Percentiles rank a stretch among this genome's conserved stretches.
Evolutionary conservation across 108 stramenopile species (phyloP).

Genomic region (Skeletonema marinoi): DNA sequence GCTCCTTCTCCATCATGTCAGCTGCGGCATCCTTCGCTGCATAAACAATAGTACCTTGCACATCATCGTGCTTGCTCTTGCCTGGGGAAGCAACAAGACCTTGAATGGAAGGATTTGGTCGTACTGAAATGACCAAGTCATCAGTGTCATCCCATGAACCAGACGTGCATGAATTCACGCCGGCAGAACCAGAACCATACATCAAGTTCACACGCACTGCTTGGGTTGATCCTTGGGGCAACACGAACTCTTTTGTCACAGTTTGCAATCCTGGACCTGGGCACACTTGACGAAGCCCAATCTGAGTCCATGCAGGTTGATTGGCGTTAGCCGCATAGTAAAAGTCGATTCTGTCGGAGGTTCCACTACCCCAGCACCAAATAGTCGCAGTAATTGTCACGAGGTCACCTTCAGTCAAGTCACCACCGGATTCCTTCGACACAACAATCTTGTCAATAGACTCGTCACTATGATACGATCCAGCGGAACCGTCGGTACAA

Average conservation of each 20-base stretch:
- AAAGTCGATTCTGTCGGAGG: background rate
- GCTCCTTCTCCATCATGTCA: background rate
- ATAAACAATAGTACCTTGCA: background rate
- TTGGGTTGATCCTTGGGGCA: background rate
- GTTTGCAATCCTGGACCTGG: background rate
- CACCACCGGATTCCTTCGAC: background rate
- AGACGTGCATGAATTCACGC: background rate
- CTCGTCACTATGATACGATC: constrained; percentile 18
- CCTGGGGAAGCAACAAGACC: background rate
- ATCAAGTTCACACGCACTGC: background rate
- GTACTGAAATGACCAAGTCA: background rate
- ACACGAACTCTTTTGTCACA: background rate
- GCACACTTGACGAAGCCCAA: background rate
- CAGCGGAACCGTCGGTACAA: constrained; percentile 19
- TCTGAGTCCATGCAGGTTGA: background rate
- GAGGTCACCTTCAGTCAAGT: background rate
- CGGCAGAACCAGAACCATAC: background rate
- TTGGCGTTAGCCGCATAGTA: background rate
- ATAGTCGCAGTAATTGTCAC: background rate
- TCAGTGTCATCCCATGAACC: background rate
- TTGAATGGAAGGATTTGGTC: background rate
- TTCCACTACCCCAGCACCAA: background rate
- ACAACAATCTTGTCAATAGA: constrained; percentile 29
- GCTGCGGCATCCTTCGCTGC: background rate
- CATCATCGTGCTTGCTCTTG: background rate